Percentiles rank a stretch among this genome's conserved stretches.
Evolutionary conservation across 73 alveolate genomes (phyloP).

Genomic region (Tetrahymena elliotti): DNA sequence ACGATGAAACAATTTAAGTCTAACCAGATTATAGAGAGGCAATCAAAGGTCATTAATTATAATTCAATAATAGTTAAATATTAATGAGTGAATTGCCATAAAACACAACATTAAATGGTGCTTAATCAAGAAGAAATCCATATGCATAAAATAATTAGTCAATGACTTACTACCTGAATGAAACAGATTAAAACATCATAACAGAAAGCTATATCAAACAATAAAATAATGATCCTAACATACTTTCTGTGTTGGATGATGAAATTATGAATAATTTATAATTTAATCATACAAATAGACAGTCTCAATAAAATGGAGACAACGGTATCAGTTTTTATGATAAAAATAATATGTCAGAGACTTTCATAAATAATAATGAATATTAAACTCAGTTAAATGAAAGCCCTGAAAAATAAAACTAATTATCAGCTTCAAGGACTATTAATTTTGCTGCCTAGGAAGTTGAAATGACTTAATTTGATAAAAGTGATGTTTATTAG

Average conservation of each 20-base stretch:
- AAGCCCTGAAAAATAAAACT: not conserved
- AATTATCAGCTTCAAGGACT: not conserved
- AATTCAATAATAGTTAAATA: not conserved
- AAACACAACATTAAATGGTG: not conserved
- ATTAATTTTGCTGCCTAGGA: not conserved
- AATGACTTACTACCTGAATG: not conserved
- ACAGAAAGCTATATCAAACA: not conserved
- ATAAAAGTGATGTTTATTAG: not conserved
- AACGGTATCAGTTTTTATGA: not conserved
- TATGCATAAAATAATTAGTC: not conserved
- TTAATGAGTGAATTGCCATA: not conserved
- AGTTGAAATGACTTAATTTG: not conserved
- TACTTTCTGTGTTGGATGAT: not conserved
- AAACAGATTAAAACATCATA: not conserved
- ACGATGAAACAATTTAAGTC: not conserved
- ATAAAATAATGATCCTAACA: not conserved
- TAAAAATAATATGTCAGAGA: too few relatives aligned
- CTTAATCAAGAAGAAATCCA: not conserved
- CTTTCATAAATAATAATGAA: not conserved
- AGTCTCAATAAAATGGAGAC: not conserved
- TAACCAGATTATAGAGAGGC: not conserved
- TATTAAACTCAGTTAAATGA: not conserved
- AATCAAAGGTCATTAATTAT: not conserved
- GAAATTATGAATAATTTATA: not conserved
- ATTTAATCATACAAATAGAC: not conserved